Base-by-base conservation (phyloP, 2,329 filamentous ascomycete species). In the Diaporthe caulivora region DNA sequence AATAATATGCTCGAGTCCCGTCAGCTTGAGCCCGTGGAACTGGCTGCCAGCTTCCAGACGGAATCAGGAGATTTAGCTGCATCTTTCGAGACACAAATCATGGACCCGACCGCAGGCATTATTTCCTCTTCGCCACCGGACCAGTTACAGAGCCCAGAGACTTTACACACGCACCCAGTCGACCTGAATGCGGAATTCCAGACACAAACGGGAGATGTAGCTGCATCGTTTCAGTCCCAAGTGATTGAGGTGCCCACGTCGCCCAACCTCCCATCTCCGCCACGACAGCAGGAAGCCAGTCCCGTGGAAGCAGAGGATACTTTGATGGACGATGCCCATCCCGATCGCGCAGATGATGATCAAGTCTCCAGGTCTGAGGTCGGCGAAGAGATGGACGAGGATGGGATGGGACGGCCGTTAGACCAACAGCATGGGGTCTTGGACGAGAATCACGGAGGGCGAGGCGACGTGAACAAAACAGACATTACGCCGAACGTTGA, bases 61-160 rank as follows among this genome's bases (percentile, higher is more conserved):
- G 18, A 62, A 31, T 62, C 69, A 3, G 24, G 44, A 3, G 69
- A 62, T 31, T 5, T 62, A 10, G 24, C 69, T 44, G 55, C 55
- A 62, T 62, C 69, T 62, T 60, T 70, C 17, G 42, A 70, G 54
- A 51, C 68, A 26, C 54, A 70, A 51, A 17, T 67, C 62, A 53
- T 53, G 62, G 47, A 29, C 40, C 3, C 47, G 10, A n/a, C 31
- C n/a, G 15, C 44, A 26, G 34, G 18, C 15, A 13, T 40, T 18
- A 18, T 40, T 15, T 31, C 62, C n/a, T 67, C 62, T 10, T 67
- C 47, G n/a, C 47, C 62, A 9, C 31, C 31, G 4, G 47, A 15
- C 9, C 44, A 10, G 15, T 15, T 15, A 40, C 47, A 15, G 31
- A 53, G n/a, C 3, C 26, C 47, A 53, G 70, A 57, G 24, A 26